Evolutionary conservation across 1,284 basidiomycete genomes (phyloP), one percentile per base, ranked within the genome.

Genomic region (Naganishia cerealis): DNA sequence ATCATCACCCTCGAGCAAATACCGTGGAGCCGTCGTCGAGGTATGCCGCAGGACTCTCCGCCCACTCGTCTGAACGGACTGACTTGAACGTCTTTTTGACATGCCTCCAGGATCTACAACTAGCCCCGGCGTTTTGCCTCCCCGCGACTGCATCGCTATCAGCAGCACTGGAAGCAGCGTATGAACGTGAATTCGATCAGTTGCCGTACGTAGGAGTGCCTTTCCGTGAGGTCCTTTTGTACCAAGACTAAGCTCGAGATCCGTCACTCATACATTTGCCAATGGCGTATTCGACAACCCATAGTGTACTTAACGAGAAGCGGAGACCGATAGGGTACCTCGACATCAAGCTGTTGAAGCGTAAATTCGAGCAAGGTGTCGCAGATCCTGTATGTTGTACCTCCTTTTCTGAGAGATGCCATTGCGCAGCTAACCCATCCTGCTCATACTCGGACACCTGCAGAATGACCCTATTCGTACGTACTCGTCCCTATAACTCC

Each of bases 141-240:
- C 88, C 89, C 9, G 81, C 84, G 10, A 84, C 84, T 69, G 90
- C 91, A 73, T 84, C 85, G 24, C 87, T 93, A 67, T 85, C 85
- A 10, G 83, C 85, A 38, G 92, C 90, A 1, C 86, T 94, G 52
- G 90, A 91, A 73, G 85, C 89, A 40, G 92, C 92, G 0, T 94
- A 92, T 74, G 92, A 94, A 73, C 86, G 91, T 53, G 92, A 94
- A 76, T 94, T 93, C 79, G 92, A 92, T 33, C 87, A 92, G 74
- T 88, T 94, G 67, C 92, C 92, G 91, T 94, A 73, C 75, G 83
- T 80, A 16, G n/a, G n/a, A n/a, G n/a, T 16, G 42, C n/a, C 16
- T 24, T 9, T 29, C 36, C 54, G 1, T 8, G 13, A 13, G 26
- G 10, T 39, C 18, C n/a, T 26, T 33, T 3, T 26, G 36, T n/a